phyloP scores from a whole-genome alignment of 176 grass and related monocot genomes.

The Zea mays region Zm-B73-REFERENCE-NAM-5.0 NC_050096.1:244451501-244452000 shows the following conservation, averaged over 20 bases:
- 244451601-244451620: conserved; percentile 18
- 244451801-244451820: conserved; percentile 87
- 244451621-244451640: conserved; percentile 37
- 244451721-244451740: conserved; percentile 42
- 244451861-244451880: conserved; percentile 33
- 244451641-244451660: conserved; percentile 9
- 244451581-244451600: conserved; percentile 35
- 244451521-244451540: conserved; percentile 60
- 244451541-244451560: conserved; percentile 95
- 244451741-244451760: conserved; percentile 66
- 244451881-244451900: conserved; percentile 37
- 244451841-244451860: conserved; percentile 44
- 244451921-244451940: conserved; percentile 64
- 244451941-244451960: conserved; percentile 48
- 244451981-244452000: conserved; percentile 47
- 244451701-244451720: conserved; percentile 49
- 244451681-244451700: conserved; percentile 26
- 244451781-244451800: conserved; percentile 93
- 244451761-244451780: conserved; percentile 32
- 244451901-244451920: conserved; percentile 62
- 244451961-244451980: conserved; percentile 43
- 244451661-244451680: conserved; percentile 30
- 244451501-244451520: conserved; percentile 53
- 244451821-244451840: conserved; percentile 37
- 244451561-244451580: conserved; percentile 54